Base-by-base conservation (phyloP, 2,329 filamentous ascomycete genomes). In the Aspergillus sergii region DNA sequence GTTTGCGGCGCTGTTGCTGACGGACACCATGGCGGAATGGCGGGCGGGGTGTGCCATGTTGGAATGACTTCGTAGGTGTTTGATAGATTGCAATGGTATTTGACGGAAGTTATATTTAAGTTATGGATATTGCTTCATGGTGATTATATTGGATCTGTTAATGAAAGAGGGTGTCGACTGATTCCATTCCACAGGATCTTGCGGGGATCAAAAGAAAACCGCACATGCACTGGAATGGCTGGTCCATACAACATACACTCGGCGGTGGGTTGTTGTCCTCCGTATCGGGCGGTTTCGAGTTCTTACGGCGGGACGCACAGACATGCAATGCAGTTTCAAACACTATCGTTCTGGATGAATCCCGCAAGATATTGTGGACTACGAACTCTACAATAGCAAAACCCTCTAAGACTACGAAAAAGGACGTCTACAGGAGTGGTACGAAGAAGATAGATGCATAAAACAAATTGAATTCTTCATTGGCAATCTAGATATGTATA, bases 1-100 rank as follows among this genome's bases (percentile, higher is more conserved):
- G 62, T 67, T 71, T 64, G 72, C 50, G 39, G 62, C 63, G 60
- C 64, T 64, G 66, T 74, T 74, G 69, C 68, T 74, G 66, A 72
- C 67, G 21, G 75, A 76, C 32, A 76, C 68, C 71, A 77, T 73
- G 3, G 74, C 62, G 36, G 72, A 70, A 57, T 75, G 75, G 58
- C 74, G 69, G 51, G 72, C 61, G 61, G 71, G 71, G 53, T 71
- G 71, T 51, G 75, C 64, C 75, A 77, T 77, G 59, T 55, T 58
- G 32, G 28, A 26, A 46, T 46, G 54, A 45, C 28, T 59, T 54
- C 48, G 45, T 34, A 51, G 39, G 39, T 46, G 16, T 55, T 66
- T 45, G 32, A 19, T 51, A 32, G 39, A 30, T 26, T 45, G 41
- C 19, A 41, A 5, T n/a, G 26, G n/a, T n/a, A 50, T 28, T 23